These are phyloP conservation scores for Fusarium denticulatum DNA, from an alignment of 2,329 filamentous ascomycete species.

Conservation along the genomic window DNA sequence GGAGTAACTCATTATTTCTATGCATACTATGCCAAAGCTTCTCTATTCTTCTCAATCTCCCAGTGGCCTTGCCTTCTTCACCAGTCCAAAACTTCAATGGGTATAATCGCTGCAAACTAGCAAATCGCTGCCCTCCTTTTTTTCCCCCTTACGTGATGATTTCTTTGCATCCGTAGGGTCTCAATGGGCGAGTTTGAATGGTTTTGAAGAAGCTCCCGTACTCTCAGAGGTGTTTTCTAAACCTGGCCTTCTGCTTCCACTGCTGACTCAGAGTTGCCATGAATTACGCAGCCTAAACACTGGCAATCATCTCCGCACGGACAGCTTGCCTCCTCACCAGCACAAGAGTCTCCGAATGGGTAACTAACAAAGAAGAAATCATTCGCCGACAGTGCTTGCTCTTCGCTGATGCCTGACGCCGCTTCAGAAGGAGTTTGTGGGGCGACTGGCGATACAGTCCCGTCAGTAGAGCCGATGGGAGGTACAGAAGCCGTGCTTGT, in stretches of 20 bases:
- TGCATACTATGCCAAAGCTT: neutral
- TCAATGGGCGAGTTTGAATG: neutral
- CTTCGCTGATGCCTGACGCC: constrained; percentile 57
- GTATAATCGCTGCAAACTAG: constrained; percentile 24
- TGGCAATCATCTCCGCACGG: constrained; percentile 69
- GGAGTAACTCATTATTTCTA: constrained; percentile 1
- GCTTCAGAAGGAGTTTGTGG: constrained; percentile 60
- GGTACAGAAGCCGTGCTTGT: constrained; percentile 29
- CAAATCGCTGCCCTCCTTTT: neutral
- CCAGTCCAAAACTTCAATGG: constrained; percentile 19
- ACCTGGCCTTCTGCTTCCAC: constrained; percentile 6
- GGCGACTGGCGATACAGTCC: constrained; percentile 50
- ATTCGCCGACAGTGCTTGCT: constrained; percentile 60
- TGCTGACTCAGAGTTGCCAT: constrained; percentile 48
- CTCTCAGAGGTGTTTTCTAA: neutral
- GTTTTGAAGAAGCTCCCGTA: neutral
- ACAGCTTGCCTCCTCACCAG: constrained; percentile 61
- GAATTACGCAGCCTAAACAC: constrained; percentile 67
- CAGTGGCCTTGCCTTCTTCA: neutral
- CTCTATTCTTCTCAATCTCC: neutral
- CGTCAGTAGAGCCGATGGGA: constrained; percentile 37
- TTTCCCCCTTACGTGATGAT: neutral
- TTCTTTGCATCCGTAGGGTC: neutral
- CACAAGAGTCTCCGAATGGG: constrained; percentile 58
- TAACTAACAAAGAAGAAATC: constrained; percentile 71